These are phyloP conservation scores for Drechslerella coelobrocha DNA, from an alignment of 2,329 filamentous ascomycete genomes.

Conservation along the genomic window DNA sequence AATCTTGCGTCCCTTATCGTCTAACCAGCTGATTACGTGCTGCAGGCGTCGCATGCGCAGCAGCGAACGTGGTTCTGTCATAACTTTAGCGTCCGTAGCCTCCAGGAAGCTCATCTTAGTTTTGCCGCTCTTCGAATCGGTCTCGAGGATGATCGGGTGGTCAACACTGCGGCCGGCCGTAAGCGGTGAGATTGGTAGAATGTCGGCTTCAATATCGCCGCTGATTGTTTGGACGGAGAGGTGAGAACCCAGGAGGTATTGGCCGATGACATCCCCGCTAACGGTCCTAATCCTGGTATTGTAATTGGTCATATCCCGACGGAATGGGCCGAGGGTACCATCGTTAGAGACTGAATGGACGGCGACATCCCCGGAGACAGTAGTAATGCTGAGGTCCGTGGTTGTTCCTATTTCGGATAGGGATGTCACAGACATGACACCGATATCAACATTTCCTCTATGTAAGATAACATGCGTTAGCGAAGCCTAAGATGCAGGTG, in stretches of 20 bases:
- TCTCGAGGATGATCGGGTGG: constrained; percentile 27
- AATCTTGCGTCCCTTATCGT: constrained; percentile 25
- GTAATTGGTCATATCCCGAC: constrained; percentile 35
- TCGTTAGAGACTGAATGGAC: constrained; percentile 48
- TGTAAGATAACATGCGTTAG: background rate
- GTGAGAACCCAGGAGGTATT: constrained; percentile 45
- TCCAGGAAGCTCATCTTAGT: constrained; percentile 37
- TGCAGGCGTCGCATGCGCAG: constrained; percentile 35
- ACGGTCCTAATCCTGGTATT: constrained; percentile 30
- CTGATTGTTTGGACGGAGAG: constrained; percentile 40
- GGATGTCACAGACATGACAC: constrained; percentile 34
- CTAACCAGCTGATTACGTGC: constrained; percentile 37
- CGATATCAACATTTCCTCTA: constrained; percentile 43
- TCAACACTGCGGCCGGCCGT: constrained; percentile 21
- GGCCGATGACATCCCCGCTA: constrained; percentile 42
- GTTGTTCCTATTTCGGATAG: constrained; percentile 13
- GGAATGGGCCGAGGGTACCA: constrained; percentile 42
- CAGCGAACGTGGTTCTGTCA: constrained; percentile 40
- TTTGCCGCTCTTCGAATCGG: constrained; percentile 37
- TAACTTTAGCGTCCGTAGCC: constrained; percentile 39
- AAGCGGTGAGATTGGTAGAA: constrained; percentile 39
- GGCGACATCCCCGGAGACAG: constrained; percentile 39
- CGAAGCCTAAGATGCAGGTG: background rate
- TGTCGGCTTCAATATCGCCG: constrained; percentile 47
- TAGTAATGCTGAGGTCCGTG: constrained; percentile 30